Base-by-base conservation (phyloP, 371 early-diverging fungal species). In the Massospora cicadina region DNA sequence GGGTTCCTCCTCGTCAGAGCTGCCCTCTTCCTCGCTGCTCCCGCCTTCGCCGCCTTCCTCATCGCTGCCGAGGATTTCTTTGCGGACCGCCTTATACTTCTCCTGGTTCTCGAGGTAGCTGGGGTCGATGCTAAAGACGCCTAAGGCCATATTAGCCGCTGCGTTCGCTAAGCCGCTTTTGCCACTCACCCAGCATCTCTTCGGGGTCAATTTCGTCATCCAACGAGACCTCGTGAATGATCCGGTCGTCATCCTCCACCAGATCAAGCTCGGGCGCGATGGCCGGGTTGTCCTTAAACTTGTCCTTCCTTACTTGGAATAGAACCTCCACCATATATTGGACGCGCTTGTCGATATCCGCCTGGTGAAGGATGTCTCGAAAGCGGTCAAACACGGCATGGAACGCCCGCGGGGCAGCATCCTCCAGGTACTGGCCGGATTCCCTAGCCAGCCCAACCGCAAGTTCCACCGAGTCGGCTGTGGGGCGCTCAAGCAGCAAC, bases 311-410 rank as follows among this genome's bases (percentile, higher is more conserved):
- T 12, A 92, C 83, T 76, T 95, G 95, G 74, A 98, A 94, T 27
- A 98, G 70, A 2, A 94, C 95, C 75, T 98, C 97, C 54, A 98
- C 87, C 94, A 95, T 95, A 69, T 95, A 96, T 71, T 96, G 94
- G 2, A 89, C 85, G 67, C 98, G 86, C 69, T 89, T 91, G 68
- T 95, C 93, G 57, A 97, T 88, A 58, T 85, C 79, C 23, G 92
- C 93, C 68, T 97, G 96, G 68, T 95, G 94, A 63, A 97, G 72
- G 63, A 96, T 89, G 17, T 85, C 80, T 32, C 95, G 82, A 70
- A 97, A 92, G 1, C 91, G 82, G 66, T 97, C 97, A 74, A 90
- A 95, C 32, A 92, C 83, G n/a, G 88, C 89, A 68, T 88, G 87
- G 65, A 81, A 83, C 2, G 90, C 90, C 31, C 79, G 79, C 0